Base-by-base conservation (phyloP, 1,284 basidiomycete species). In the Trametes pubescens region DNA sequence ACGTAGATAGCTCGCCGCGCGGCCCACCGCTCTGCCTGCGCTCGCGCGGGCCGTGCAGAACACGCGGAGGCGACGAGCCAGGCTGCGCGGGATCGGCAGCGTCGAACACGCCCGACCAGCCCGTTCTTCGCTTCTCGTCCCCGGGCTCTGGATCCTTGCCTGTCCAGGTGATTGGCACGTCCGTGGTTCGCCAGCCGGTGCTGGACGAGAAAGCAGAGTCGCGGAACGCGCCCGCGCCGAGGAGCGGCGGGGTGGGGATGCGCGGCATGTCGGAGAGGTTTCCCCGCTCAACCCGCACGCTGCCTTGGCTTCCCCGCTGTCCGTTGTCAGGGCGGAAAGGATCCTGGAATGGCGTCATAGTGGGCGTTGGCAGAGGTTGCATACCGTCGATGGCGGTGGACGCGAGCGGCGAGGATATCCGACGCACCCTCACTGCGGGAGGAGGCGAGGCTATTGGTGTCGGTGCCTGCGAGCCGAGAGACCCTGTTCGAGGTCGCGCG, bases 131-230 rank as follows among this genome's bases (percentile, higher is more conserved):
- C 43, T 55, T 54, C 51, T 57, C 57, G 40, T 66, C 32, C 29
- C 35, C 24, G 26, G 63, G 65, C 51, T 74, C 74, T 11, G 71
- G 68, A 22, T 71, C 72, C 54, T 68, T 62, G 38, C 75, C 75
- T 2, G 73, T 72, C 77, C 76, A 79, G 21, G 69, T 65, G 47
- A 77, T 75, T n/a, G 77, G 76, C 18, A 77, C 66, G 21, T 78
- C 77, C 40, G 65, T 69, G 11, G 73, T 74, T 55, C 71, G 71
- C 62, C 68, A 66, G 13, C 69, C 72, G 6, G 74, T 75, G 61
- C 67, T 70, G 5, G 73, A 74, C 26, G 76, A 75, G 51, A 75
- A 72, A n/a, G 76, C 74, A 26, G 78, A 79, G 61, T 79, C 78
- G 43, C 78, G 75, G 70, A 80, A 80, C 11, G 73, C 73, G 11